These are phyloP conservation scores for Leishmania turanica DNA, from an alignment of 208 protist genomes.

Conservation along the genomic window DNA sequence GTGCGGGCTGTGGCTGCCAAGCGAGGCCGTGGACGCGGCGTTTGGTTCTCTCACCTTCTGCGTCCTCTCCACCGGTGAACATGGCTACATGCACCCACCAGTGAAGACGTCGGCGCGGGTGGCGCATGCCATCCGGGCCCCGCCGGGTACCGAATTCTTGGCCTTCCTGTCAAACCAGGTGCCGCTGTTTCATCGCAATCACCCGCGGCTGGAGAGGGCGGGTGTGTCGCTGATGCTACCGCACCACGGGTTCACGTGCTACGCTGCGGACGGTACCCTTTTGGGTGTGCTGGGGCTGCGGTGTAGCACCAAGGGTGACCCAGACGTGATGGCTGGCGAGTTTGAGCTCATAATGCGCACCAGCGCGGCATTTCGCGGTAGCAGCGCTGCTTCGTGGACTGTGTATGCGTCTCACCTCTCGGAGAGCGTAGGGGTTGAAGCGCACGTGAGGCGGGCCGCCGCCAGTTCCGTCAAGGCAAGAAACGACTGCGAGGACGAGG, in stretches of 20 bases:
- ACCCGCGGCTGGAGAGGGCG: constrained; percentile 24
- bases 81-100: constrained; percentile 58
- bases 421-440: constrained; percentile 22
- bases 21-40: constrained; percentile 46
- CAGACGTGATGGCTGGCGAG: constrained; percentile 28
- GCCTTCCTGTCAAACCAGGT: constrained; percentile 66
- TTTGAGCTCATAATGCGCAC: constrained; percentile 34
- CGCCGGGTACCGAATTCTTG: constrained; percentile 39
- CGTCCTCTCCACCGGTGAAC: constrained; percentile 59
- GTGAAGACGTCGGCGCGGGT: constrained; percentile 26
- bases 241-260: constrained; percentile 80
- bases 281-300: constrained; percentile 63
- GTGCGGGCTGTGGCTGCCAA: constrained; percentile 44
- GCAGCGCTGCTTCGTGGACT: constrained; percentile 9
- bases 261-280: constrained; percentile 34
- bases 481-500: background rate
- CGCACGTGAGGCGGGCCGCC: background rate
- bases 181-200: constrained; percentile 67
- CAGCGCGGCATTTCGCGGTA: constrained; percentile 15
- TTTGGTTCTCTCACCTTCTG: constrained; percentile 75
- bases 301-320: constrained; percentile 32
- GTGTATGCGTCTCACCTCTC: constrained; percentile 44
- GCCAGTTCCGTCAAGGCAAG: background rate
- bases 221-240: constrained; percentile 37
- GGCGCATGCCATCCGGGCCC: constrained; percentile 33